Percentiles rank a stretch among this genome's conserved stretches.
Evolutionary conservation across 176 grass and related monocot genomes (phyloP).

Genomic region (Eremochloa ophiuroides): DNA sequence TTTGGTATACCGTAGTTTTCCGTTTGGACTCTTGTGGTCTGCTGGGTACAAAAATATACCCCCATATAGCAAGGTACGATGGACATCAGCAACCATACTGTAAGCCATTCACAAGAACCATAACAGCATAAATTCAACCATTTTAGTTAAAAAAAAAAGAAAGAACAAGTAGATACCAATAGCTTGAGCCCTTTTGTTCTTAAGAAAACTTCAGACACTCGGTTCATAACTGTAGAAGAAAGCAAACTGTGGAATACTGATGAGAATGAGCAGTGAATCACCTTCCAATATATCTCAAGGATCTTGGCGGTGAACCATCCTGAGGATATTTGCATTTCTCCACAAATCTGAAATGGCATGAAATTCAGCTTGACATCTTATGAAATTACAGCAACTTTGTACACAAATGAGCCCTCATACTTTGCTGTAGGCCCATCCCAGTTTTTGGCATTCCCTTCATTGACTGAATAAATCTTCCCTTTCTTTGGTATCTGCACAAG

Average conservation of each 20-base stretch:
- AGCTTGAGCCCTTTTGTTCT: neutral
- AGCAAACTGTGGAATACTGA: neutral
- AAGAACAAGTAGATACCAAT: neutral
- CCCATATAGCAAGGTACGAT: conserved; percentile 90
- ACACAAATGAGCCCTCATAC: conserved; percentile 23
- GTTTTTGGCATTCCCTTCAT: conserved; percentile 95
- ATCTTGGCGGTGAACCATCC: conserved; percentile 82
- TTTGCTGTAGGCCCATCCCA: conserved; percentile 81
- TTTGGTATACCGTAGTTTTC: conserved; percentile 71
- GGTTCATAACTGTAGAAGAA: neutral
- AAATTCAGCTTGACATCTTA: conserved; percentile 23
- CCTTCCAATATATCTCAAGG: conserved; percentile 98
- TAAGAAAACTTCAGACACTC: neutral
- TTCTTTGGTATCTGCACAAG: conserved; percentile 66
- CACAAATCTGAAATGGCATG: conserved; percentile 53
- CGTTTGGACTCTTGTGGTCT: conserved; percentile 81
- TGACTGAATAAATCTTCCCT: conserved; percentile 93
- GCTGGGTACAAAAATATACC: conserved; percentile 94
- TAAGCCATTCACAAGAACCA: neutral
- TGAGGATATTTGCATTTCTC: conserved; percentile 86
- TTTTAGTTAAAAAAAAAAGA: neutral
- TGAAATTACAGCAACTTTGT: neutral
- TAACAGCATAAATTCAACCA: neutral
- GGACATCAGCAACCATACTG: conserved; percentile 96
- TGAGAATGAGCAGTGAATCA: neutral